Conservation (phyloP, 2,329 filamentous ascomycete genomes). For the Cercospora citrullina region DNA sequence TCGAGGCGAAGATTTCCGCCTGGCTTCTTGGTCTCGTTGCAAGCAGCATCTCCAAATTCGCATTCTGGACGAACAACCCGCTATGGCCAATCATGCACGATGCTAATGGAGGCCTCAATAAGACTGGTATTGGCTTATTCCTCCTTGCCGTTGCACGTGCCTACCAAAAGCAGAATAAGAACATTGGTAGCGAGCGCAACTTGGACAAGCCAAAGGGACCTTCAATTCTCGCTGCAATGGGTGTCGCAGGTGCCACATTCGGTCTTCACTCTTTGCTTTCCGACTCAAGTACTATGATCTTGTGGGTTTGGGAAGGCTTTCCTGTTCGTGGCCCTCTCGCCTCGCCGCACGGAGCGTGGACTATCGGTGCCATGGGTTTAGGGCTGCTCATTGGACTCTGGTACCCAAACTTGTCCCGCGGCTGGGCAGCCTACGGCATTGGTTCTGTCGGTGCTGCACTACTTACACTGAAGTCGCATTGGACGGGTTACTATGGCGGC, state of each 20-base stretch:
- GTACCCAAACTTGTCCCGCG: conserved; percentile 67
- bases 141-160: conserved; percentile 74
- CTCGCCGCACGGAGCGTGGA: conserved; percentile 85
- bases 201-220: conserved; percentile 65
- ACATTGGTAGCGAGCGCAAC: conserved; percentile 47
- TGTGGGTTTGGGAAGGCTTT: conserved; percentile 97
- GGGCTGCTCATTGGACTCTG: conserved; percentile 77
- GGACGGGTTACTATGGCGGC: conserved; percentile 86
- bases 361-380: conserved; percentile 80
- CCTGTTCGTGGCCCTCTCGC: conserved; percentile 85
- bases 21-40: conserved; percentile 80
- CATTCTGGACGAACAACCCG: conserved; percentile 91
- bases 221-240: conserved; percentile 69
- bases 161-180: conserved; percentile 62
- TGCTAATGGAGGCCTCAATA: conserved; percentile 90
- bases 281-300: conserved; percentile 97
- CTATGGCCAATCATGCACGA: conserved; percentile 94
- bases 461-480: conserved; percentile 75
- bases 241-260: conserved; percentile 82
- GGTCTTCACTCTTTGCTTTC: conserved; percentile 88
- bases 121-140: conserved; percentile 73
- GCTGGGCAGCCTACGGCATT: conserved; percentile 76
- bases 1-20: conserved; percentile 79
- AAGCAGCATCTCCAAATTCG: conserved; percentile 88
- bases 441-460: conserved; percentile 78